A percentile compares a stretch with the other conserved stretches of the same genome.
Evolutionary conservation across 768 basidiomycete genomes (phyloP).

Genomic region (Tubosaeta sp.): DNA sequence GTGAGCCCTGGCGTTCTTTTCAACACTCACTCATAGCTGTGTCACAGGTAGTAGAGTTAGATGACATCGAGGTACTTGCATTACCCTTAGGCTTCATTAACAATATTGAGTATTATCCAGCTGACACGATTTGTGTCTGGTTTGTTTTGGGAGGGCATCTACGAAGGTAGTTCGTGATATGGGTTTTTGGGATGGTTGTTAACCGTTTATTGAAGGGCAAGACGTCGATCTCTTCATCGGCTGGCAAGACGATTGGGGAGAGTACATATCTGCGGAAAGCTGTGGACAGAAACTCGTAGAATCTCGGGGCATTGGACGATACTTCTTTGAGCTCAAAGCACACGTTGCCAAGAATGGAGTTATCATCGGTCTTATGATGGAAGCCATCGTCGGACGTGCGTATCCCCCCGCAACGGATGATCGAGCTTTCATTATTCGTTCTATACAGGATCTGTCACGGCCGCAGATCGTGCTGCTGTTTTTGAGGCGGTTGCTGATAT

Average conservation of each 20-base stretch:
- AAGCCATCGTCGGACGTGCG: slow-evolving; percentile 27
- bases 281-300: slow-evolving; percentile 28
- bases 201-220: slow-evolving; percentile 11
- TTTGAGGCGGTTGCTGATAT: slow-evolving; percentile 30
- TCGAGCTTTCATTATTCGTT: slow-evolving; percentile 4
- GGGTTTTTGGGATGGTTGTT: not conserved
- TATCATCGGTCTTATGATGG: slow-evolving; percentile 30
- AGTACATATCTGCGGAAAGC: slow-evolving; percentile 24
- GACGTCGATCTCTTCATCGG: slow-evolving; percentile 29
- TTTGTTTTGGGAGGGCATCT: slow-evolving; percentile 27
- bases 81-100: not conserved
- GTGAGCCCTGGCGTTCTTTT: slow-evolving; percentile 2
- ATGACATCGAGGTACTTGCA: slow-evolving; percentile 27
- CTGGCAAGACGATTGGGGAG: slow-evolving; percentile 21
- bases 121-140: slow-evolving; percentile 22
- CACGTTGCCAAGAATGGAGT: slow-evolving; percentile 28
- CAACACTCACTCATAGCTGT: slow-evolving; percentile 2
- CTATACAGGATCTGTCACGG: slow-evolving; percentile 16
- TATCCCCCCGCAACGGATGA: not conserved
- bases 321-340: slow-evolving; percentile 28
- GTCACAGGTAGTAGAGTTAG: slow-evolving; percentile 26
- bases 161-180: slow-evolving; percentile 17
- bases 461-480: slow-evolving; percentile 25
- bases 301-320: slow-evolving; percentile 24
- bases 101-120: slow-evolving; percentile 9